These are phyloP conservation scores for Cercospora citrullina DNA, from an alignment of 2,329 filamentous ascomycete species.

Conservation along the genomic window DNA sequence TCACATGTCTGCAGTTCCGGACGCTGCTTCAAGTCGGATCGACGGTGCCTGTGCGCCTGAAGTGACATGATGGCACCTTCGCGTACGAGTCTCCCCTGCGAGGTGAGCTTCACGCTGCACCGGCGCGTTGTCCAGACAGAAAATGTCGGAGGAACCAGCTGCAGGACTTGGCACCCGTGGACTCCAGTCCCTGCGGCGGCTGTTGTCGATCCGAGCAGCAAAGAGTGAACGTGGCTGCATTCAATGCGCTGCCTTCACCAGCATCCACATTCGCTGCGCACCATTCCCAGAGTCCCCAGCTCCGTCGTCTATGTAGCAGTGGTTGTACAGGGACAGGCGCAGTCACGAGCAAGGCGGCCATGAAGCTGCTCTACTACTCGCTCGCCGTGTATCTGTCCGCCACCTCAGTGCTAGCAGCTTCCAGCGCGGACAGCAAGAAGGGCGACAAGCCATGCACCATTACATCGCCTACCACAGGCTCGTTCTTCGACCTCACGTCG, in stretches of 20 bases:
- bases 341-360: constrained; percentile 17
- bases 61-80: neutral
- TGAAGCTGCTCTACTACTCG: constrained; percentile 40
- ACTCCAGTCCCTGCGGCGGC: neutral
- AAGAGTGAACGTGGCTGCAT: neutral
- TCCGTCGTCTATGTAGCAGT: neutral
- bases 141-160: neutral
- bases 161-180: neutral
- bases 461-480: constrained; percentile 59
- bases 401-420: constrained; percentile 38
- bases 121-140: neutral
- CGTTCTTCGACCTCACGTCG: constrained; percentile 64
- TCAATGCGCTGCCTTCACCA: neutral
- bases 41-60: neutral
- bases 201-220: neutral
- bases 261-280: neutral
- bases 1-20: neutral
- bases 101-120: neutral
- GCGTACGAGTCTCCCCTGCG: neutral
- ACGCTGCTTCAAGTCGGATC: no score
- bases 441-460: constrained; percentile 55
- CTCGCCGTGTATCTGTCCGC: constrained; percentile 38
- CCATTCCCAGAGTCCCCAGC: neutral
- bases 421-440: constrained; percentile 36
- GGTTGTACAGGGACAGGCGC: neutral